Base-by-base conservation (phyloP, 176 grass and related monocot genomes). In the Musa beccarii region DNA sequence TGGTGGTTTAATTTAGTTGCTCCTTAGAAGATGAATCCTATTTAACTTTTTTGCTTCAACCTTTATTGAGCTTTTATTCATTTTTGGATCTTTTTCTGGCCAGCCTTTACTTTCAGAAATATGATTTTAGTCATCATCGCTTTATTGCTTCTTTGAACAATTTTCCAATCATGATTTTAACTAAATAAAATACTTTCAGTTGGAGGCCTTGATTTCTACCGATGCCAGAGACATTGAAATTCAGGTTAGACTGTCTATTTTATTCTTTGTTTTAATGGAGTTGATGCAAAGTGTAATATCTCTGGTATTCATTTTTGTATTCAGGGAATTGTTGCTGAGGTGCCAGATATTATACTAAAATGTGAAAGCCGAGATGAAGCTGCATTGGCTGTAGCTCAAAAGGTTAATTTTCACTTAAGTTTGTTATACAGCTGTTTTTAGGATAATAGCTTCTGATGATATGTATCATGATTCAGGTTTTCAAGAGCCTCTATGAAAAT, bases 401-500 rank as follows among this genome's bases (percentile, higher is more conserved):
- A 97, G 93, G 93, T 86, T 28, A 13, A 56, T 9, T 23, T 66
- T 87, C 70, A 51, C 2, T 71, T 59, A 69, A 16, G 3, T 54
- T 70, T 52, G 64, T 54, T 84, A 80, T 79, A 15, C 59, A 52
- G 25, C 59, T 75, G 24, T 81, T 59, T 29, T 34, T 23, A 54
- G 61, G 9, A 79, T 25, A 52, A 59, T 87, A 28, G 20, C 19
- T 74, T 54, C 52, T 71, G 14, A 68, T 82, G 10, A 24, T 83
- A 79, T 67, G 43, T 53, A 51, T 59, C 69, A 49, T 79, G 77
- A 20, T 73, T 12, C 87, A 97, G 93, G 90, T 93, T 54, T 93
- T 97, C 71, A 90, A 77, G 90, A 90, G 87, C 66, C 82, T 93
- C 63, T 93, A 87, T 63, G 90, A 97, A 68, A 97, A 97, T 82